phyloP scores from a whole-genome alignment of 306 rosid species.

The Astragalus glycyphyllos region DNA sequence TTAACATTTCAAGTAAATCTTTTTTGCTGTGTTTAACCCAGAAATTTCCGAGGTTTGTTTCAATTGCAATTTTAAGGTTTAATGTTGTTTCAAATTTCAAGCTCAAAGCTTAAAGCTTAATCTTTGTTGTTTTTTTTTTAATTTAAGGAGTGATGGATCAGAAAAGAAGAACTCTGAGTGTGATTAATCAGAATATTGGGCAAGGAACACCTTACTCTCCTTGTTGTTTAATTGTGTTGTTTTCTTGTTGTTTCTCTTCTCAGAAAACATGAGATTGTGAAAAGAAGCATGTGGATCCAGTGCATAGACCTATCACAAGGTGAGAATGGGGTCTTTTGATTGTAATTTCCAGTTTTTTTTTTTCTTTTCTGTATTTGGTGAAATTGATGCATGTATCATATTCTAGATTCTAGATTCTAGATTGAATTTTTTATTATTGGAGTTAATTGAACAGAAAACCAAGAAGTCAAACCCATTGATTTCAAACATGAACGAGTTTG shows the following conservation, averaged over 20 bases:
- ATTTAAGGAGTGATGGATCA: constrained; percentile 58
- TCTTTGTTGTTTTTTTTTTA: not conserved
- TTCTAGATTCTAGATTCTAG: too few relatives aligned
- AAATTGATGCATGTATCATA: constrained; percentile 12
- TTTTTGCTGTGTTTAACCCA: constrained; percentile 43
- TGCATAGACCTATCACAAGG: constrained; percentile 88
- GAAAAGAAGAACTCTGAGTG: constrained; percentile 75
- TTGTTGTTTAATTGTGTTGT: constrained; percentile 54
- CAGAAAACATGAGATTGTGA: constrained; percentile 67
- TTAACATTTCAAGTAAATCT: not conserved
- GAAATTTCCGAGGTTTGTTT: constrained; percentile 54
- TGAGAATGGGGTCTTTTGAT: constrained; percentile 36
- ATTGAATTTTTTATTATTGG: constrained; percentile 28
- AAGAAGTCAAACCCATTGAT: constrained; percentile 44
- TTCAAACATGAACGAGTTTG: constrained; percentile 55
- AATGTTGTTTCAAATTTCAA: too few relatives aligned
- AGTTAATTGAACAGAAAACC: constrained; percentile 53
- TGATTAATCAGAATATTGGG: constrained; percentile 61
- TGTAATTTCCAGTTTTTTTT: not conserved
- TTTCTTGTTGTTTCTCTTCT: constrained; percentile 6
- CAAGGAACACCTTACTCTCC: constrained; percentile 71
- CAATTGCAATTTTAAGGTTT: too few relatives aligned
- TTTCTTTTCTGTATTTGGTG: constrained; percentile 29
- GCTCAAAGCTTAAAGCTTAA: too few relatives aligned
- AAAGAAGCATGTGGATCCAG: constrained; percentile 90